These are phyloP conservation scores for Berberis vulgaris DNA, from an alignment of 164 flowering plant species.

Conservation along the genomic window DNA sequence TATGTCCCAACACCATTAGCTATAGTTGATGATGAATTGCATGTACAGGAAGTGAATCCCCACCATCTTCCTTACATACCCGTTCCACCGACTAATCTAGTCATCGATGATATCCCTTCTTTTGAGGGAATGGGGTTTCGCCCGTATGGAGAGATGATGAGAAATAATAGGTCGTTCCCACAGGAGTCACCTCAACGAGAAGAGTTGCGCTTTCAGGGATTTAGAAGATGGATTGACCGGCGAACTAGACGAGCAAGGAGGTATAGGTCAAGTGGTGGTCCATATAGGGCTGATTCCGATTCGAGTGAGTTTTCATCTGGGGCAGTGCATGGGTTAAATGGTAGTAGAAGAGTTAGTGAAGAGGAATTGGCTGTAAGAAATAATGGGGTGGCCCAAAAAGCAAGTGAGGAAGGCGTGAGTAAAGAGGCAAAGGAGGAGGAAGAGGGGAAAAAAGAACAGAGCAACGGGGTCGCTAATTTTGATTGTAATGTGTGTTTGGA, in stretches of 20 bases:
- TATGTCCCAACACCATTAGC: slow-evolving; percentile 4
- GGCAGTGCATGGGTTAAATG: slow-evolving; percentile 3
- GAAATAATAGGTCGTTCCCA: slow-evolving; percentile 1
- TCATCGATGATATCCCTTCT: background rate
- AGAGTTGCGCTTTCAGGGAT: slow-evolving; percentile 8
- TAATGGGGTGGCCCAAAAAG: slow-evolving; percentile 6
- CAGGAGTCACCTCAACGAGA: slow-evolving; percentile 11
- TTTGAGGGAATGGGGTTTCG: slow-evolving; percentile 2
- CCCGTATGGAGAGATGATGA: slow-evolving; percentile 1
- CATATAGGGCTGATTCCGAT: slow-evolving; percentile 9
- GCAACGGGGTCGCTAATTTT: slow-evolving; percentile 14
- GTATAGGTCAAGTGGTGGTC: slow-evolving; percentile 14
- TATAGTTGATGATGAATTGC: background rate
- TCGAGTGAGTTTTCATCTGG: slow-evolving; percentile 4
- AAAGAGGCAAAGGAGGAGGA: slow-evolving; percentile 13
- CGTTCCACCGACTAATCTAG: background rate
- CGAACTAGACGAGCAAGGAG: slow-evolving; percentile 13
- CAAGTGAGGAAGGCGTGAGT: slow-evolving; percentile 3
- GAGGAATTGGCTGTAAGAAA: slow-evolving; percentile 8
- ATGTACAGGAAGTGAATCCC: slow-evolving; percentile 3
- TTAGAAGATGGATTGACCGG: slow-evolving; percentile 16
- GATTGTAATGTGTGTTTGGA: slow-evolving; percentile 34
- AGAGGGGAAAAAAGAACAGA: slow-evolving; percentile 10
- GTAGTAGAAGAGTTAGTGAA: slow-evolving; percentile 8
- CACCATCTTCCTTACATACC: slow-evolving; percentile 12